Base-by-base conservation (phyloP, 371 early-diverging fungal genomes). In the Apophysomyces sp. region DNA sequence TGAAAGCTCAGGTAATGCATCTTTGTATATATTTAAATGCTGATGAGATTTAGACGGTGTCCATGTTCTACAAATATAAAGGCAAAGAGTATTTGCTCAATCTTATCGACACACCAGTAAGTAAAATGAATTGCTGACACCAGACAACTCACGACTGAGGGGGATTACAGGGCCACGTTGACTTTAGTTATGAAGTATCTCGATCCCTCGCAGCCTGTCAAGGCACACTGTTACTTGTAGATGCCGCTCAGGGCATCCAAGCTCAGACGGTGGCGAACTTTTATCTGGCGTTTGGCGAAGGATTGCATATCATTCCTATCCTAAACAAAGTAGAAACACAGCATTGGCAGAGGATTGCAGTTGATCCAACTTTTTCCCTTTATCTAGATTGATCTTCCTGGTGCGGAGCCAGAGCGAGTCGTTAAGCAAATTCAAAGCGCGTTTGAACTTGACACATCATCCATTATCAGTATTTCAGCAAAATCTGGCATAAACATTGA, bases 261-360 rank as follows among this genome's bases (percentile, higher is more conserved):
- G 95, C 95, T 0, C 96, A 96, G 63, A 96, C 96, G 0, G 95
- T 98, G 16, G 98, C 99, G 21, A 98, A 98, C 73, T 98, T 94
- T 71, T 95, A 88, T 63, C 72, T 98, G 39, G 98, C 98, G 0
- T 95, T 93, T 80, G 90, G 91, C 24, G 87, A 94, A 74, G 92
- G 87, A 16, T 81, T 98, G 52, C 76, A 69, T 12, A 91, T 98
- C 56, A 80, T 98, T 8, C 98, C 99, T 11, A 90, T 97, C 26
- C 67, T 98, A 32, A 98, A 98, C 74, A 98, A 98, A 77, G 87
- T 87, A 58, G 58, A 28, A 28, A 21, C 5, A 56, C 26, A 15
- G 26, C 41, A 34, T 34, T 13, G 34, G 34, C n/a, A n/a, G n/a
- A n/a, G n/a, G n/a, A n/a, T n/a, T n/a, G n/a, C n/a, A n/a, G n/a